phyloP scores from a whole-genome alignment of 2,329 filamentous ascomycete species.

The Phoma sp. region DNA sequence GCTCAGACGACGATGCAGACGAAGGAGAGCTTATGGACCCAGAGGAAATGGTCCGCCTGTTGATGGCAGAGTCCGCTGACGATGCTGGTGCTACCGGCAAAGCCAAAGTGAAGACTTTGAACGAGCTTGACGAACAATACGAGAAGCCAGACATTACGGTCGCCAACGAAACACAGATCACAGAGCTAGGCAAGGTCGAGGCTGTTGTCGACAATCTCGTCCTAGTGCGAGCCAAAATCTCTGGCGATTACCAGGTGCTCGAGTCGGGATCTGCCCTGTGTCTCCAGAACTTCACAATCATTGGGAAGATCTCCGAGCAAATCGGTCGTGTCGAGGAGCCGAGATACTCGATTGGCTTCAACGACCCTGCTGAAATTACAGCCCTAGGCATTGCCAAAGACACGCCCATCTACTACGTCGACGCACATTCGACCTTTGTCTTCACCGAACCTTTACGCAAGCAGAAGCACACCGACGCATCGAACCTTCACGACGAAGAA shows the following conservation, averaged over 20 bases:
- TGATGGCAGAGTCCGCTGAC: slow-evolving; percentile 84
- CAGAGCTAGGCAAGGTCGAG: slow-evolving; percentile 76
- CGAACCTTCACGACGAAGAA: slow-evolving; percentile 94
- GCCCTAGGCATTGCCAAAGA: slow-evolving; percentile 72
- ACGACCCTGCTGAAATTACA: slow-evolving; percentile 70
- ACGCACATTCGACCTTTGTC: slow-evolving; percentile 78
- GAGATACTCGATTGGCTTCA: slow-evolving; percentile 82
- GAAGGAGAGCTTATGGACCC: slow-evolving; percentile 71
- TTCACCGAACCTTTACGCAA: slow-evolving; percentile 83
- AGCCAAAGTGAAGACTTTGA: slow-evolving; percentile 75
- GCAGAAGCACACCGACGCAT: slow-evolving; percentile 89
- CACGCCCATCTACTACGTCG: slow-evolving; percentile 78
- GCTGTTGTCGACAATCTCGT: slow-evolving; percentile 79
- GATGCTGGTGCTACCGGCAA: slow-evolving; percentile 74
- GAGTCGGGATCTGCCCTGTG: slow-evolving; percentile 86
- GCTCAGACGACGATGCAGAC: slow-evolving; percentile 68
- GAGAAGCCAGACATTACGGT: slow-evolving; percentile 78
- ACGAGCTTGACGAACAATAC: slow-evolving; percentile 67
- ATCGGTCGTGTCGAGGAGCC: slow-evolving; percentile 86
- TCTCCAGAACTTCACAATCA: slow-evolving; percentile 73
- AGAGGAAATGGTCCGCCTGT: slow-evolving; percentile 80
- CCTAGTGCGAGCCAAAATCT: slow-evolving; percentile 77
- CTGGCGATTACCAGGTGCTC: slow-evolving; percentile 83
- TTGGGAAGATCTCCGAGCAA: slow-evolving; percentile 84
- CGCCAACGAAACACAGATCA: slow-evolving; percentile 76